Evolutionary conservation across 1,139 yeast genomes (phyloP).

Genomic region (Debaryomycetaceae sp.): DNA sequence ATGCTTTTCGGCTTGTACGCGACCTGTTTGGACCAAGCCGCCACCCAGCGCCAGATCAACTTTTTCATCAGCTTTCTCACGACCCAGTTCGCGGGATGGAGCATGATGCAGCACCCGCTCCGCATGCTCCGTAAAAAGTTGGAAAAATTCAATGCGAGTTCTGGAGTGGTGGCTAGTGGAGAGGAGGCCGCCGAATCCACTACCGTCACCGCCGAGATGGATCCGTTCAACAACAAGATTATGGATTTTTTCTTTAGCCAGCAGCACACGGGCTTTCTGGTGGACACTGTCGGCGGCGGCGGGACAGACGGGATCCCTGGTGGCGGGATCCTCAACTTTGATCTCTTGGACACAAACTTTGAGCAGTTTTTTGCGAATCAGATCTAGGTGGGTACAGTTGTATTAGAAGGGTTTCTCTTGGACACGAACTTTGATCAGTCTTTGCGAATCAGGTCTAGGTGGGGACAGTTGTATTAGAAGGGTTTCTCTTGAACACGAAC

Average conservation of each 20-base stretch:
- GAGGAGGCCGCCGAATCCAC: background rate
- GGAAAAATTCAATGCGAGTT: background rate
- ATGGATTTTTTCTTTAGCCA: constrained; percentile 1
- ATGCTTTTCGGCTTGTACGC: background rate
- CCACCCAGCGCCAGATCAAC: background rate
- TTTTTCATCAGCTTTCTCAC: background rate
- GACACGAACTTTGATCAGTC: background rate
- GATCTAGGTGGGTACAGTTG: background rate
- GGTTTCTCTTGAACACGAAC: background rate
- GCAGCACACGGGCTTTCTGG: constrained; percentile 1
- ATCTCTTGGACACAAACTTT: background rate
- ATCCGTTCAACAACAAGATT: constrained; percentile 2
- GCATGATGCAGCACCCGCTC: background rate
- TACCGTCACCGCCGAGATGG: background rate
- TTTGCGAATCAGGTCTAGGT: background rate
- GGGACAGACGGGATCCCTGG: too few species aligned
- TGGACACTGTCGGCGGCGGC: background rate
- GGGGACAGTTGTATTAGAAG: background rate
- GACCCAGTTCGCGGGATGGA: background rate
- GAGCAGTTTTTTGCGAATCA: background rate
- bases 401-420: background rate
- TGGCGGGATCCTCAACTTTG: constrained; percentile 1
- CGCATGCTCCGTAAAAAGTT: background rate
- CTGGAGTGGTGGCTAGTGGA: background rate
- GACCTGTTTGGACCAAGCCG: background rate